These are phyloP conservation scores for Kwoniella botswanensis DNA, from an alignment of 768 basidiomycete genomes.

Conservation along the genomic window DNA sequence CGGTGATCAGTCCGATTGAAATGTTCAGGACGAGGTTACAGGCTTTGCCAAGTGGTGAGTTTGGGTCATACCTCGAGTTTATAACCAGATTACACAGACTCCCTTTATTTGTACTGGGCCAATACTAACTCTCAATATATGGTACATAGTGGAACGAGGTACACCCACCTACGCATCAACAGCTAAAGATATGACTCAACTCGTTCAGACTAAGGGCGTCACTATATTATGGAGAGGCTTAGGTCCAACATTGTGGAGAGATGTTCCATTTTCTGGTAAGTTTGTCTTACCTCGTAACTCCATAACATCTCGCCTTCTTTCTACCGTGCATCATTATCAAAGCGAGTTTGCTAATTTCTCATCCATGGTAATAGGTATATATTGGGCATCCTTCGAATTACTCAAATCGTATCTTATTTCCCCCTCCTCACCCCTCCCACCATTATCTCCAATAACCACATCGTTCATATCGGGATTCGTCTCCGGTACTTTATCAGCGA, in stretches of 20 bases:
- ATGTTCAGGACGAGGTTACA: conserved; percentile 56
- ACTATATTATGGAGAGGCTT: conserved; percentile 86
- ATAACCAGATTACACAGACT: background rate
- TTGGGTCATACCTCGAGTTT: background rate
- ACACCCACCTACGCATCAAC: conserved; percentile 55
- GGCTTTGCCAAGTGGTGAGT: conserved; percentile 50
- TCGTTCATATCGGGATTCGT: conserved; percentile 89
- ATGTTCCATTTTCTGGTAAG: conserved; percentile 91
- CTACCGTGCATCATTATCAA: background rate
- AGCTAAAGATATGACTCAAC: conserved; percentile 62
- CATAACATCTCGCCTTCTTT: background rate
- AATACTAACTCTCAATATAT: no score
- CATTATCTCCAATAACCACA: conserved; percentile 64
- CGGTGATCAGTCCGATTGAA: conserved; percentile 59
- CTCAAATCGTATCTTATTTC: conserved; percentile 70
- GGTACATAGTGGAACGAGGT: conserved; percentile 28
- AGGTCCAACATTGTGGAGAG: conserved; percentile 90
- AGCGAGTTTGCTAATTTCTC: background rate
- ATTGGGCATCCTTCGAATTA: conserved; percentile 94
- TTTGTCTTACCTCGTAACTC: background rate
- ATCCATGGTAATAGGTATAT: conserved; percentile 61
- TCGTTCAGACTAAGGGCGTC: conserved; percentile 71
- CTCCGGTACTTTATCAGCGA: conserved; percentile 81
- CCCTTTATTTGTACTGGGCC: background rate
- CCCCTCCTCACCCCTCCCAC: conserved; percentile 59